Evolutionary conservation across 2,329 filamentous ascomycete species (phyloP).

Genomic region (Tolypocladium ophioglossoides): DNA sequence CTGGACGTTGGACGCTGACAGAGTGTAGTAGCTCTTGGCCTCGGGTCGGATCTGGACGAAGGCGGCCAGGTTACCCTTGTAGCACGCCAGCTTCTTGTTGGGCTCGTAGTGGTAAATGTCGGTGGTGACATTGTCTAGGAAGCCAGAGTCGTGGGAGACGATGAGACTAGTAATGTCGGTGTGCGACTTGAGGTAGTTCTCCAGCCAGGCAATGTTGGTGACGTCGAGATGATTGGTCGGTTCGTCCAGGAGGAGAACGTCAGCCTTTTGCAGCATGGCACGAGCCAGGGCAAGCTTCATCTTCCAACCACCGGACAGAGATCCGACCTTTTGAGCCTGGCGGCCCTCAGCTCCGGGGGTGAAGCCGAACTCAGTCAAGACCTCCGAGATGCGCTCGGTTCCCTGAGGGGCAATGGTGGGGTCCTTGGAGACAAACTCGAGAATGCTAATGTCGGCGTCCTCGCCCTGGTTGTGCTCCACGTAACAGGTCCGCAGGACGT

Average conservation of each 20-base stretch:
- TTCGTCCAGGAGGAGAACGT: conserved; percentile 93
- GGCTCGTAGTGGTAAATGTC: conserved; percentile 98
- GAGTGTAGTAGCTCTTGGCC: conserved; percentile 95
- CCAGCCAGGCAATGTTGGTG: conserved; percentile 89
- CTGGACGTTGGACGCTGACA: conserved; percentile 77
- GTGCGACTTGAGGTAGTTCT: conserved; percentile 92
- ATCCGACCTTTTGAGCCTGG: conserved; percentile 84
- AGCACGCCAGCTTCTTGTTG: conserved; percentile 84
- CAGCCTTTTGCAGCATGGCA: conserved; percentile 94
- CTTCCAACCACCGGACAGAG: conserved; percentile 96
- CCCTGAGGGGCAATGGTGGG: conserved; percentile 74
- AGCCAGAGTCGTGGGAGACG: conserved; percentile 95
- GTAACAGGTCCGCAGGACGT: conserved; percentile 90
- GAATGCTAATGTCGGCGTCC: conserved; percentile 89
- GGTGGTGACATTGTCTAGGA: conserved; percentile 94
- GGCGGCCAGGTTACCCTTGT: conserved; percentile 69
- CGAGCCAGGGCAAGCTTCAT: conserved; percentile 97
- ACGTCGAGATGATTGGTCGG: conserved; percentile 98
- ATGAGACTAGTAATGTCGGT: conserved; percentile 95
- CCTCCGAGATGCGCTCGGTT: conserved; percentile 67
- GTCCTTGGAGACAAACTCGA: conserved; percentile 87
- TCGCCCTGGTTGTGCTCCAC: conserved; percentile 99
- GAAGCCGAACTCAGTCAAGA: conserved; percentile 89
- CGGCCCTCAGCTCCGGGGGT: conserved; percentile 79
- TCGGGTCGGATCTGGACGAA: conserved; percentile 89